These are phyloP conservation scores for Prunus yedoensis DNA, from an alignment of 331 rosid species.

Conservation along the genomic window DNA sequence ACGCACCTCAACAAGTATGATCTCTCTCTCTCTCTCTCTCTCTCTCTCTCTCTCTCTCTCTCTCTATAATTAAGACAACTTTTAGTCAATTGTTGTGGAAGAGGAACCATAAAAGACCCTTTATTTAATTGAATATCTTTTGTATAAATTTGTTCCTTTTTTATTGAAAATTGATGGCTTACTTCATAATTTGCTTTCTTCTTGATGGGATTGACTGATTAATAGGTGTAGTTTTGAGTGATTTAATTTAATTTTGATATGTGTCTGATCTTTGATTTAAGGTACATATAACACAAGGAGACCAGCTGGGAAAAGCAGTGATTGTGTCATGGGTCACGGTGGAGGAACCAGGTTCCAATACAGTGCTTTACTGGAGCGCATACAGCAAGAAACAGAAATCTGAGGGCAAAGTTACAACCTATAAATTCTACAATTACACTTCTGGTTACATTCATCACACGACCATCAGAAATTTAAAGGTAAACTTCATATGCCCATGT, in stretches of 20 bases:
- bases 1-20: constrained; percentile 56
- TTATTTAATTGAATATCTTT: too few relatives aligned
- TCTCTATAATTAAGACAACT: too few relatives aligned
- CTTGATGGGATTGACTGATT: not conserved
- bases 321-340: constrained; percentile 80
- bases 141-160: too few relatives aligned
- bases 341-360: constrained; percentile 62
- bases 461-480: not conserved
- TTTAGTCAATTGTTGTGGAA: too few relatives aligned
- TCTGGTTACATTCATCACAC: constrained; percentile 73
- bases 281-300: too few relatives aligned
- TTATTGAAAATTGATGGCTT: too few relatives aligned
- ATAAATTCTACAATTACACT: constrained; percentile 57
- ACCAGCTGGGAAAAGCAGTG: constrained; percentile 62
- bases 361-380: constrained; percentile 59
- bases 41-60: not conserved
- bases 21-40: not conserved
- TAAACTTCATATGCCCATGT: not conserved
- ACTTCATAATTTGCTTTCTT: not conserved
- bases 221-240: not conserved
- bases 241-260: constrained; percentile 7
- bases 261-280: not conserved
- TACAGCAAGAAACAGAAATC: constrained; percentile 40
- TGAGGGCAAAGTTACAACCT: constrained; percentile 42
- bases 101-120: too few relatives aligned